Conservation (phyloP, 2,329 filamentous ascomycete genomes). For the Fusarium succisae region DNA sequence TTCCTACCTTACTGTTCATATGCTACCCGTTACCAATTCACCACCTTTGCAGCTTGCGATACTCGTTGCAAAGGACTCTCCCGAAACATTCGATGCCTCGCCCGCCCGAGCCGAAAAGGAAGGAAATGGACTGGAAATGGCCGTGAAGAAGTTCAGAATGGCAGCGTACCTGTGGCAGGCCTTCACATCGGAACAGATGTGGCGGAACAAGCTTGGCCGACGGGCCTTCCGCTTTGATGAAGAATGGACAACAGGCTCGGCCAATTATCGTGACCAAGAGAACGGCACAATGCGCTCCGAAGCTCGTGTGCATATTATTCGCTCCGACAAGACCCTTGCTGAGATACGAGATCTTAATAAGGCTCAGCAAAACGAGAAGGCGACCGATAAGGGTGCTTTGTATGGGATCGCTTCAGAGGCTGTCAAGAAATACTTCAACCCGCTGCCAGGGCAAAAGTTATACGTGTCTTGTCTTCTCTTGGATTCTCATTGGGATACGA, state of each 20-base stretch:
- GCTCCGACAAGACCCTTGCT: constrained; percentile 82
- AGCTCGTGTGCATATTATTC: constrained; percentile 87
- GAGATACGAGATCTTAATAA: constrained; percentile 82
- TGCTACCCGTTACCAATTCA: constrained; percentile 79
- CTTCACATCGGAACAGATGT: constrained; percentile 97
- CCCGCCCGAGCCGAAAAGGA: constrained; percentile 80
- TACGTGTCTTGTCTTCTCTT: constrained; percentile 89
- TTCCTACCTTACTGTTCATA: constrained; percentile 84
- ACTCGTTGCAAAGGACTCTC: constrained; percentile 86
- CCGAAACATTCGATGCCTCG: constrained; percentile 82
- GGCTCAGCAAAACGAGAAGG: constrained; percentile 79
- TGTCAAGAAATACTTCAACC: constrained; percentile 79
- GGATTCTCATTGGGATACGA: constrained; percentile 87
- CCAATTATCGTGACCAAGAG: constrained; percentile 78
- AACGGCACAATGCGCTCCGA: constrained; percentile 84
- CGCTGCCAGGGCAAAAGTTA: constrained; percentile 79
- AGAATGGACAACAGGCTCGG: constrained; percentile 87
- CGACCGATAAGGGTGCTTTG: constrained; percentile 75
- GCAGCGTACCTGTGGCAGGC: constrained; percentile 97
- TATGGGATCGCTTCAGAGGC: constrained; percentile 82
- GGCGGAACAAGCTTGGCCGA: constrained; percentile 84
- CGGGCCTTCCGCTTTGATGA: constrained; percentile 92
- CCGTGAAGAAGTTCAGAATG: constrained; percentile 92
- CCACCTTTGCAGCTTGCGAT: constrained; percentile 92
- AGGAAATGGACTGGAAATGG: constrained; percentile 82